phyloP scores from a whole-genome alignment of 306 rosid genomes.

The Cucurbita pepo region DNA sequence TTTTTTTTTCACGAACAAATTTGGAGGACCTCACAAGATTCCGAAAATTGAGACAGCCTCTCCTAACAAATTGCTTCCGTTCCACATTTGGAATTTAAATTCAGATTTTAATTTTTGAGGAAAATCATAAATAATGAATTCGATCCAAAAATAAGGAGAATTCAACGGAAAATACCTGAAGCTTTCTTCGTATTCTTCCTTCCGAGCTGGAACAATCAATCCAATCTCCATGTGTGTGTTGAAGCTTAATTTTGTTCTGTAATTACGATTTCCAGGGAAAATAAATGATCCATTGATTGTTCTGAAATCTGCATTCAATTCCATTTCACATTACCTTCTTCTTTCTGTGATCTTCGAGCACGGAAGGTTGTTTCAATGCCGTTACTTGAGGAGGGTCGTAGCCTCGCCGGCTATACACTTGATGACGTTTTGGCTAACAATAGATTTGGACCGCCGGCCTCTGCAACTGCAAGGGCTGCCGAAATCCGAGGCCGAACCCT shows the following conservation, averaged over 20 bases:
- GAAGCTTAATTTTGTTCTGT: background rate
- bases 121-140: background rate
- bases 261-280: background rate
- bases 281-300: background rate
- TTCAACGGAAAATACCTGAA: background rate
- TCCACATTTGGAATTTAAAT: background rate
- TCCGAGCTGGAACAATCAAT: background rate
- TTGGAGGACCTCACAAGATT: background rate
- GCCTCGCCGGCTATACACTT: conserved; percentile 45
- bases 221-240: background rate
- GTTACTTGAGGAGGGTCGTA: conserved; percentile 24
- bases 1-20: background rate
- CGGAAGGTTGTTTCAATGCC: conserved; percentile 57
- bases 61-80: background rate
- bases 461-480: conserved; percentile 6
- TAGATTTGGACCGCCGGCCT: background rate
- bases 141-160: background rate
- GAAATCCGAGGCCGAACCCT: conserved; percentile 31
- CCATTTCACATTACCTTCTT: background rate
- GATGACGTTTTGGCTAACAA: conserved; percentile 29
- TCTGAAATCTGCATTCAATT: background rate
- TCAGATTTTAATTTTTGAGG: background rate
- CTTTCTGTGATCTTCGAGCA: background rate
- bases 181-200: background rate
- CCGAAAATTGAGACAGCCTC: background rate